A percentile compares a stretch with the other conserved stretches of the same genome.
These are phyloP conservation scores for Colletotrichum tabaci DNA, from an alignment of 2,329 filamentous ascomycete species.

Conservation along the genomic window DNA sequence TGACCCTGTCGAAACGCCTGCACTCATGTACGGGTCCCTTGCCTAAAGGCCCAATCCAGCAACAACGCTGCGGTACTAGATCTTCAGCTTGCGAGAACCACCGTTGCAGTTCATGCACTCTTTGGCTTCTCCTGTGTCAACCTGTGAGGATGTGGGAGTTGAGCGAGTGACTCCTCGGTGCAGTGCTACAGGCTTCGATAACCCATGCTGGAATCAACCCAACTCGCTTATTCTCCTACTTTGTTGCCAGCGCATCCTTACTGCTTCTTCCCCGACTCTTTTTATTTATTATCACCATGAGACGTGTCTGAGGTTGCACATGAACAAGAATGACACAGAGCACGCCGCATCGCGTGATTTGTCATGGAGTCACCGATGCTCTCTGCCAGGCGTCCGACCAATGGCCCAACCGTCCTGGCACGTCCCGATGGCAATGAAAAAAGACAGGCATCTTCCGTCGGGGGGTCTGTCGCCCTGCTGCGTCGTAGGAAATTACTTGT, in stretches of 20 bases:
- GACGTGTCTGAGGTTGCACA: slow-evolving; percentile 4
- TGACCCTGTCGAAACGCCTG: too few species aligned
- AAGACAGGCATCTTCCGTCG: slow-evolving; percentile 27
- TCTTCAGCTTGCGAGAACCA: too few species aligned
- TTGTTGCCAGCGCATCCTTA: slow-evolving; percentile 30
- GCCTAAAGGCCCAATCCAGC: too few species aligned
- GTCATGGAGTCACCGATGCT: not conserved
- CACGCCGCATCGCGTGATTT: not conserved
- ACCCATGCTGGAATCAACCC: slow-evolving; percentile 21
- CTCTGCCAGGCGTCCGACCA: too few species aligned
- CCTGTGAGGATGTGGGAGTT: slow-evolving; percentile 1
- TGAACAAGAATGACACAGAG: not conserved
- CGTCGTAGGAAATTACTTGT: slow-evolving; percentile 21
- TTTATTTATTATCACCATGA: slow-evolving; percentile 15
- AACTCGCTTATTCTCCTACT: slow-evolving; percentile 9
- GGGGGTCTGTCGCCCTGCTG: slow-evolving; percentile 9
- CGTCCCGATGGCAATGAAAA: not conserved
- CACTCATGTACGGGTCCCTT: too few species aligned
- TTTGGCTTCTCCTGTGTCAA: too few species aligned
- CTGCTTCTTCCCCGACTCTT: slow-evolving; percentile 25
- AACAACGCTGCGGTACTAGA: too few species aligned
- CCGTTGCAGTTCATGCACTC: too few species aligned
- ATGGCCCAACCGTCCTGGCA: not conserved
- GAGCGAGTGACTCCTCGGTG: not conserved
- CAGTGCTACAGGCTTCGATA: slow-evolving; percentile 1